Percentiles rank a stretch among this genome's conserved stretches.
phyloP scores from a whole-genome alignment of 73 alveolate species.

The Paraurostyla sp. region DNA sequence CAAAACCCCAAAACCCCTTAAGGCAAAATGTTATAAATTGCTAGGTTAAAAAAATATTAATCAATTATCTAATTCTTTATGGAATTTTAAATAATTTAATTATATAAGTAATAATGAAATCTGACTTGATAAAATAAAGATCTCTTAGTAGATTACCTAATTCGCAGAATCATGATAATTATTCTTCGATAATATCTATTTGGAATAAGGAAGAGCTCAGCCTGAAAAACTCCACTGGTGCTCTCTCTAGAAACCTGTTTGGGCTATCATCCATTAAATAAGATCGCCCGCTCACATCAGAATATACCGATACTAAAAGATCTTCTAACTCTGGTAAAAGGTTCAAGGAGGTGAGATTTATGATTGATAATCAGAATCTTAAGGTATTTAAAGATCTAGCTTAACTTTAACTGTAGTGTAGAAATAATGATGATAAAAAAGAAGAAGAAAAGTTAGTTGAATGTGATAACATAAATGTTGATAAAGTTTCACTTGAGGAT shows the following conservation, averaged over 20 bases:
- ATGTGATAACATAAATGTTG: background rate
- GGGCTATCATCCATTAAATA: background rate
- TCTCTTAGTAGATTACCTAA: background rate
- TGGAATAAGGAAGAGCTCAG: background rate
- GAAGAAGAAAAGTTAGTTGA: slow-evolving; percentile 18
- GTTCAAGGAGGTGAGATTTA: slow-evolving; percentile 19
- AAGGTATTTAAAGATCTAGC: slow-evolving; percentile 71
- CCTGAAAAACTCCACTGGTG: background rate
- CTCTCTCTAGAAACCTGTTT: background rate
- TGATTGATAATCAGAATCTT: slow-evolving; percentile 39
- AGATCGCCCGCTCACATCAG: background rate
- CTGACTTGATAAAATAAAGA: slow-evolving; percentile 1
- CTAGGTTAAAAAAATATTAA: too few relatives aligned
- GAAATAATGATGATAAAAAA: slow-evolving; percentile 53
- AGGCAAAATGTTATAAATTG: too few relatives aligned
- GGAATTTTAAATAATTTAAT: too few relatives aligned
- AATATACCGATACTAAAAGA: background rate
- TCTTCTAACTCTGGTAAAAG: background rate
- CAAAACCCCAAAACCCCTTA: too few relatives aligned
- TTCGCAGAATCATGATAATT: background rate
- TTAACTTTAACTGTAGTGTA: slow-evolving; percentile 51
- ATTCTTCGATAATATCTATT: background rate
- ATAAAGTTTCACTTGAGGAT: slow-evolving; percentile 56
- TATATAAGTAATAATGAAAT: slow-evolving; percentile 10
- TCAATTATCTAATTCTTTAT: too few relatives aligned